These are phyloP conservation scores for Termitomyces sp. DNA, from an alignment of 768 basidiomycete genomes.

Conservation along the genomic window DNA sequence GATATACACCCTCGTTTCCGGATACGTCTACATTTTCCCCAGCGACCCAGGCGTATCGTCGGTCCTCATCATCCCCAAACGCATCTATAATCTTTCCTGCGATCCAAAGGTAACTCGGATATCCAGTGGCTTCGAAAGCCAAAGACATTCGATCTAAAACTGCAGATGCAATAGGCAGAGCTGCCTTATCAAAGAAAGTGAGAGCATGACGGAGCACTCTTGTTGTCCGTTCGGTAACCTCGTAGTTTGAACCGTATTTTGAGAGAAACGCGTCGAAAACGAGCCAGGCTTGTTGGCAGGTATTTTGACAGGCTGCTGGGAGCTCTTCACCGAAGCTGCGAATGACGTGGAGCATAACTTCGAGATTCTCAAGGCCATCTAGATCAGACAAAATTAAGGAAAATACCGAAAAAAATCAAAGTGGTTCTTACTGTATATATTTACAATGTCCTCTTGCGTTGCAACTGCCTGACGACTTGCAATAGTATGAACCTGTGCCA, in stretches of 20 bases:
- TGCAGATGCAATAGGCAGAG: constrained; percentile 62
- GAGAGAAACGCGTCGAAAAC: constrained; percentile 77
- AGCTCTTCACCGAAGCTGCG: constrained; percentile 78
- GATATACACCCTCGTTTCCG: constrained; percentile 53
- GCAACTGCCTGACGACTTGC: constrained; percentile 46
- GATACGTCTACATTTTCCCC: constrained; percentile 78
- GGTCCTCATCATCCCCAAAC: constrained; percentile 65
- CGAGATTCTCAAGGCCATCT: constrained; percentile 91
- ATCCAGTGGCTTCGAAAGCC: constrained; percentile 75
- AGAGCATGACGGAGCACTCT: constrained; percentile 82
- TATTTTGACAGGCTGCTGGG: constrained; percentile 73
- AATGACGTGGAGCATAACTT: constrained; percentile 85
- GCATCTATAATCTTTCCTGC: constrained; percentile 77
- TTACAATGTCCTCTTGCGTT: constrained; percentile 67
- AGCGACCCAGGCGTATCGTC: constrained; percentile 83
- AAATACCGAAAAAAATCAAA: background rate
- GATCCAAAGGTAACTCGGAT: constrained; percentile 91
- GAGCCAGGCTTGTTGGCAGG: constrained; percentile 74
- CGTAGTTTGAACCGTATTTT: constrained; percentile 72
- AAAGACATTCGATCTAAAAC: constrained; percentile 71
- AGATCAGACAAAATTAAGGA: background rate
- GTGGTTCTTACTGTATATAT: constrained; percentile 54
- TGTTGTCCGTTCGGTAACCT: constrained; percentile 77
- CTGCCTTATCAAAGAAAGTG: constrained; percentile 67
- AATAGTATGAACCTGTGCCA: constrained; percentile 67